Conservation (phyloP, 306 rosid genomes). For the Rosa lucieae region DNA sequence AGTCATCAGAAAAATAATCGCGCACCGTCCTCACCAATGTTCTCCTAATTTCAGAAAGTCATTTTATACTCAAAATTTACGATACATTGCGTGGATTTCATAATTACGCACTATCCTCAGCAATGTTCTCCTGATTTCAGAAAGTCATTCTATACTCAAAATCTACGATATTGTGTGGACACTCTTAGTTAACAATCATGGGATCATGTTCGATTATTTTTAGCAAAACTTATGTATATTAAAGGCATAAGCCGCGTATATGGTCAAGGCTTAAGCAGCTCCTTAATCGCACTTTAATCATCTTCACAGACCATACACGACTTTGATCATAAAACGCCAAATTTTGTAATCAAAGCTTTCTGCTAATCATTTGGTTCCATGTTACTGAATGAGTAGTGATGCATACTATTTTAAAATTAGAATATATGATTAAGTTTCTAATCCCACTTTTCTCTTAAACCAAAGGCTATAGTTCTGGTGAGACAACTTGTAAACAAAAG, state of each 20-base stretch:
- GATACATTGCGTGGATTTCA: too few relatives aligned
- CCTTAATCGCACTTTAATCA: background rate
- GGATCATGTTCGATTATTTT: too few relatives aligned
- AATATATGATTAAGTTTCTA: background rate
- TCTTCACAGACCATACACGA: background rate
- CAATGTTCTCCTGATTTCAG: too few relatives aligned
- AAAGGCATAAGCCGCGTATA: background rate
- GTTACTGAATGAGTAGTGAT: constrained; percentile 25
- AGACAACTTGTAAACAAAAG: constrained; percentile 15
- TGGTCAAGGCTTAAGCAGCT: constrained; percentile 3
- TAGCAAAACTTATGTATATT: background rate
- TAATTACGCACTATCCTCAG: too few relatives aligned
- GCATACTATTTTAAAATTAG: background rate
- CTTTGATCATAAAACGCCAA: background rate
- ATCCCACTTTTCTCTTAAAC: constrained; percentile 22
- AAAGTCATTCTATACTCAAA: background rate
- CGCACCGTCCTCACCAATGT: too few relatives aligned
- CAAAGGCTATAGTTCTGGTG: constrained; percentile 32
- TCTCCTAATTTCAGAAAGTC: too few relatives aligned
- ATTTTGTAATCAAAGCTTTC: constrained; percentile 10
- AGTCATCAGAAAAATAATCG: too few relatives aligned
- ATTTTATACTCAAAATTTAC: too few relatives aligned
- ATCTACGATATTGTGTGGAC: too few relatives aligned
- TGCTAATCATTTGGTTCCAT: constrained; percentile 30
- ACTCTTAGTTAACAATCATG: too few relatives aligned